A percentile compares a stretch with the other conserved stretches of the same genome.
These are phyloP conservation scores for Arabidopsis arenosa DNA, from an alignment of 345 rosid genomes.

Conservation along the genomic window DNA sequence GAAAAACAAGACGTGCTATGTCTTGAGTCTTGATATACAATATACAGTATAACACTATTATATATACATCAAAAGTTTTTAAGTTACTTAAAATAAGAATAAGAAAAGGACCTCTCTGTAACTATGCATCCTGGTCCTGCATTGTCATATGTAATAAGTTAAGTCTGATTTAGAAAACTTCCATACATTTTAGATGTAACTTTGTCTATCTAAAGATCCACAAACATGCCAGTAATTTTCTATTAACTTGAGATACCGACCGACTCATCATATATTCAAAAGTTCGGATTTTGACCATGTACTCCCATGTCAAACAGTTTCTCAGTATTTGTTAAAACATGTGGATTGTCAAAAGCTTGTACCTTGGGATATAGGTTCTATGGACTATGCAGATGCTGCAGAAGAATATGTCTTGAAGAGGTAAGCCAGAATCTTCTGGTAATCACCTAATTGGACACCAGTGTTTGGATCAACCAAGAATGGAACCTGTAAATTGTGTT, in stretches of 20 bases:
- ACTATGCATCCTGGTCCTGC: slow-evolving; percentile 7
- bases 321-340: not conserved
- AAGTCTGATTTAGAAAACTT: not conserved
- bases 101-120: not conserved
- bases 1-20: slow-evolving; percentile 8
- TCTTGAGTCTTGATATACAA: not conserved
- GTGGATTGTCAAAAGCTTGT: not conserved
- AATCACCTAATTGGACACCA: slow-evolving; percentile 60
- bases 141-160: not conserved
- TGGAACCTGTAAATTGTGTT: slow-evolving; percentile 61
- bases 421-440: slow-evolving; percentile 65
- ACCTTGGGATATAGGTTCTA: slow-evolving; percentile 17
- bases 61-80: slow-evolving; percentile 1
- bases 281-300: not conserved
- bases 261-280: not conserved
- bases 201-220: not conserved
- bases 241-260: not conserved
- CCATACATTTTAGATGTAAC: not conserved
- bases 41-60: not conserved
- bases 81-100: not conserved
- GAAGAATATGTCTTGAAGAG: slow-evolving; percentile 68
- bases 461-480: slow-evolving; percentile 81
- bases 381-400: slow-evolving; percentile 39
- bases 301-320: not conserved
- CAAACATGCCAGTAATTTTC: not conserved